Evolutionary conservation across 768 basidiomycete species (phyloP), one percentile per base, ranked within the genome.

Genomic region (Paxillus involutus): DNA sequence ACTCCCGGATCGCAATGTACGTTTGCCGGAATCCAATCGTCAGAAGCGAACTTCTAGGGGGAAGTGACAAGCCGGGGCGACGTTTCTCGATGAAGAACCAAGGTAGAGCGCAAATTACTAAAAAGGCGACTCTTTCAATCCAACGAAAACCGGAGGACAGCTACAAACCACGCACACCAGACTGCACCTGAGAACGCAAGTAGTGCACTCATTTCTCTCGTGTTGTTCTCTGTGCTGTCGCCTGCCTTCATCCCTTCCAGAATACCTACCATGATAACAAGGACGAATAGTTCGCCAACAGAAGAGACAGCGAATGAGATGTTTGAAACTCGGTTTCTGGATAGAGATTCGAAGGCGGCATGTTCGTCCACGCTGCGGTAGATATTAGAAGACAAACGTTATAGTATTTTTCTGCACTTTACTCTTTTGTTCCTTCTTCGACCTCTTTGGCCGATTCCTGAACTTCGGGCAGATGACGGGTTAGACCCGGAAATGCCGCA

Each of bases 181-280:
- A 86, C 76, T n/a, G 80, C 88, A 1, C 88, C 88, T 16, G 86
- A 79, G 67, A 89, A 91, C 0, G 89, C 89, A 57, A 89, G 87
- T n/a, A 90, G 72, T 11, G 83, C 80, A 60, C 86, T 89, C 63
- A 91, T 85, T 3, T 85, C 84, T 57, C 78, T 85, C 3, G 87
- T 90, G 62, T 91, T 90, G 66, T 87, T 86, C 52, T 85, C 81
- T 0, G 79, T 79, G 61, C 80, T 89, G 57, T 74, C 75, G 36
- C 79, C 82, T 0, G 81, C 81, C 49, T 82, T 77, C 47, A 91
- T 64, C 0, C 77, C 87, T 63, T 86, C 82, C 17, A 90, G 71
- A 16, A 91, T 90, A 16, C 88, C 88, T 35, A 89, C 81, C 80
- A 90, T 88, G 47, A 90, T 69, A 1, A 79, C 82, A 29, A 91